Base-by-base conservation (phyloP, 148 eudicot genomes). In the Rhododendron ovatum region DNA sequence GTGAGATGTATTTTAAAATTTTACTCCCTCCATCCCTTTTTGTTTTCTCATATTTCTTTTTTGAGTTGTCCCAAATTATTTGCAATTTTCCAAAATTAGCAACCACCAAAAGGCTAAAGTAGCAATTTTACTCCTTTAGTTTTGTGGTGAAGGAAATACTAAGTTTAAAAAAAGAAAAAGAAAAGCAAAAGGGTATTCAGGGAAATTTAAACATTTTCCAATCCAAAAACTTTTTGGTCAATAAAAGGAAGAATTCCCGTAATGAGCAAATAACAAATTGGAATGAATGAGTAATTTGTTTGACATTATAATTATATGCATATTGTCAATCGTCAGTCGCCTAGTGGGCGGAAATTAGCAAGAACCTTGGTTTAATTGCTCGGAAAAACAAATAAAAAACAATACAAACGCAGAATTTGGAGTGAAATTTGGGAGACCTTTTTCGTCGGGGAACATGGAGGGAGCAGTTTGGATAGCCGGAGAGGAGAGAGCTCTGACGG, bases 401-500 rank as follows among this genome's bases (percentile, higher is more conserved):
- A 6, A 59, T 18, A 20, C 74, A 67, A 67, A 67, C 0, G 74
- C 30, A 11, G 33, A 26, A 10, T 26, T 10, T 11, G 28, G 1
- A 67, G 4, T 5, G 30, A 11, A 71, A 83, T 43, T 35, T n/a
- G 13, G 30, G 41, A 28, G 35, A 92, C 94, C 93, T 86, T 89
- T 67, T 20, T 91, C 92, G 51, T 90, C 81, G 17, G 88, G 47
- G 53, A 50, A 9, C 17, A 86, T 55, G 30, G 88, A 43, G 50
- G 88, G 43, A 81, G 86, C 28, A 57, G 84, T 51, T 75, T 39
- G 91, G 84, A 89, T 24, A 7, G 90, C 84, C 10, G 90, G 84
- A 53, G 89, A 61, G 55, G 95, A 89, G 74, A 89, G 91, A 41
- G 94, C 85, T 84, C 91, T 88, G 39, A 77, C 57, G 4, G 90